A percentile compares a stretch with the other conserved stretches of the same genome.
These are phyloP conservation scores for Phalaenopsis hybrid DNA, from an alignment of 116 monocot species.

Conservation along the genomic window DNA sequence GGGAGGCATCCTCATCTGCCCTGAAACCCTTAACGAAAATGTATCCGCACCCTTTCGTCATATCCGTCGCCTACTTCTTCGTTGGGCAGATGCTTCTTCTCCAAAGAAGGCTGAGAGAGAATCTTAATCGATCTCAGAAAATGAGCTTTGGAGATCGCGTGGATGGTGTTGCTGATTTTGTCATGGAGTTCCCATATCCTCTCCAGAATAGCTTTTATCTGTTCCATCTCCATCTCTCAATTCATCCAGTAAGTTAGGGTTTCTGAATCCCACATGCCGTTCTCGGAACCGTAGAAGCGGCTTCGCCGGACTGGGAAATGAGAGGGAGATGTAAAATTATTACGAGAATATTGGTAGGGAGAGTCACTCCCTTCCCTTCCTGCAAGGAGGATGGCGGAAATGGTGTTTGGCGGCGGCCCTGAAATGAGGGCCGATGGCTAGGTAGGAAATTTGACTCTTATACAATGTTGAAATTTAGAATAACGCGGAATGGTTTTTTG, in stretches of 20 bases:
- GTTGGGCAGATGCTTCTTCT: constrained; percentile 6
- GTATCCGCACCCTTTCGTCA: constrained; percentile 29
- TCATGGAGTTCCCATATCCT: constrained; percentile 98
- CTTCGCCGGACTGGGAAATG: background rate
- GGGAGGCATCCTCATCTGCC: constrained; percentile 21
- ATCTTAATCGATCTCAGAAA: constrained; percentile 63
- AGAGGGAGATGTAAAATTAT: constrained; percentile 10
- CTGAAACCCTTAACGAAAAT: constrained; percentile 64
- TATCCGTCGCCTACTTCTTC: constrained; percentile 8
- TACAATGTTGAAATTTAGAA: too few relatives aligned
- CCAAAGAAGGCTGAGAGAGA: constrained; percentile 4
- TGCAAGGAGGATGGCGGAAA: too few relatives aligned
- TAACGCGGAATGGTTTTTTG: too few relatives aligned
- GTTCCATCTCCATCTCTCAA: constrained; percentile 67
- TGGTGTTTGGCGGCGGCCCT: too few relatives aligned
- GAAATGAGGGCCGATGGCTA: too few relatives aligned
- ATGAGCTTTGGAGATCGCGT: constrained; percentile 68
- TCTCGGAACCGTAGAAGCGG: background rate
- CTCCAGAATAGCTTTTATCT: constrained; percentile 64
- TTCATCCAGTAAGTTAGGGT: constrained; percentile 26
- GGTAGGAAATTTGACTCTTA: too few relatives aligned
- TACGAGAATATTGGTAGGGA: background rate
- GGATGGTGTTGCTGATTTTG: constrained; percentile 93
- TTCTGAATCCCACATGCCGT: background rate
- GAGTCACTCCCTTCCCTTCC: background rate